Percentiles rank a stretch among this genome's conserved stretches.
These are phyloP conservation scores for Dicorynia guianensis DNA, from an alignment of 306 rosid genomes.

Conservation along the genomic window DNA sequence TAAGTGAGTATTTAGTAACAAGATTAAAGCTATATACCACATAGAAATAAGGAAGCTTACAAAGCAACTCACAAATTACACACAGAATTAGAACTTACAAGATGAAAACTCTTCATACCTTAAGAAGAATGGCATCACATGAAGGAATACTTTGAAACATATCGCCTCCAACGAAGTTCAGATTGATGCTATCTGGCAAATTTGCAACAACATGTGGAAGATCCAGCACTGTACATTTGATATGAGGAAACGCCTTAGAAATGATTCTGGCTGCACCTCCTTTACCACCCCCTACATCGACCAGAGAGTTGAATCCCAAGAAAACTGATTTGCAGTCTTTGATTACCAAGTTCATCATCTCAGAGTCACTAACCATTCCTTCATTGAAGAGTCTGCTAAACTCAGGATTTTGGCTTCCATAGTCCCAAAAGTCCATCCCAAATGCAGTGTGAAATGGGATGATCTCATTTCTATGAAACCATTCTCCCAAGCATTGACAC, in stretches of 20 bases:
- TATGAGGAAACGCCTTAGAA: not conserved
- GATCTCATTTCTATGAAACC: slow-evolving; percentile 21
- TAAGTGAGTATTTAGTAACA: no score
- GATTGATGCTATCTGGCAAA: no score
- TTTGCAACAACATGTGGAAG: slow-evolving; percentile 8
- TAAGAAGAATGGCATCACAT: not conserved
- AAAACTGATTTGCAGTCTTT: slow-evolving; percentile 38
- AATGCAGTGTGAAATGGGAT: slow-evolving; percentile 32
- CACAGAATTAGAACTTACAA: not conserved
- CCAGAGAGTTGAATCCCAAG: slow-evolving; percentile 34
- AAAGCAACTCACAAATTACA: no score
- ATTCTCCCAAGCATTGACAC: slow-evolving; percentile 31
- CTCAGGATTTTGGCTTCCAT: slow-evolving; percentile 15
- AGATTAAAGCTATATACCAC: no score
- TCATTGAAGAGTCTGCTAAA: slow-evolving; percentile 9
- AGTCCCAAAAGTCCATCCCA: slow-evolving; percentile 39
- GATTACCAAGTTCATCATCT: slow-evolving; percentile 41
- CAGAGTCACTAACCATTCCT: slow-evolving; percentile 45
- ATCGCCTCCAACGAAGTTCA: not conserved
- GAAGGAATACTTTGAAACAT: slow-evolving; percentile 6
- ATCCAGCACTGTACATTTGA: not conserved
- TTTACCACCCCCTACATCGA: not conserved
- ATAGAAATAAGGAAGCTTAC: no score
- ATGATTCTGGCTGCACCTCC: not conserved
- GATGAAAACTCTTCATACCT: not conserved